phyloP scores from a whole-genome alignment of 148 eudicot genomes.

The Camellia lanceoleosa region DNA sequence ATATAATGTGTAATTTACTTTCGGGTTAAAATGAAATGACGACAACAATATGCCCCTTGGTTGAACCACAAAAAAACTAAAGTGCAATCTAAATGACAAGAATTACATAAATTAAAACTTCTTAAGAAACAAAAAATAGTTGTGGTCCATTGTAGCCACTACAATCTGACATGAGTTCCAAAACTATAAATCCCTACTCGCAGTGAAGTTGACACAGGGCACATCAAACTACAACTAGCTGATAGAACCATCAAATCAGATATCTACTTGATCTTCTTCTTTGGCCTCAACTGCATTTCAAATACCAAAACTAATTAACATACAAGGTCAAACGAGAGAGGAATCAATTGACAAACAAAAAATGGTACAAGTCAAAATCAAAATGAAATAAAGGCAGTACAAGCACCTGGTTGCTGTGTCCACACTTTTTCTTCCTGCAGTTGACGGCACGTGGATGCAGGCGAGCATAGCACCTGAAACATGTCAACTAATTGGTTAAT shows the following conservation, averaged over 20 bases:
- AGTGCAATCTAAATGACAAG: neutral
- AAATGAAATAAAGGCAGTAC: neutral
- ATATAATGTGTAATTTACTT: no score
- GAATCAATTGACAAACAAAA: neutral
- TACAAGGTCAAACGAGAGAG: neutral
- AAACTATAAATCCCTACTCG: neutral
- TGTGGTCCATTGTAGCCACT: neutral
- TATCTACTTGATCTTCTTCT: conserved; percentile 38
- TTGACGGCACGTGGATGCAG: conserved; percentile 51
- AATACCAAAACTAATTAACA: neutral
- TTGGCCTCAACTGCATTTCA: conserved; percentile 42
- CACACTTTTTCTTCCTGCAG: conserved; percentile 61
- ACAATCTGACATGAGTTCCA: neutral
- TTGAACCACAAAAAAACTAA: neutral
- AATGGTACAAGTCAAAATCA: neutral
- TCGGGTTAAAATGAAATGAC: neutral
- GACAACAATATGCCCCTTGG: neutral
- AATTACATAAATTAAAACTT: neutral
- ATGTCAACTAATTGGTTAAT: neutral
- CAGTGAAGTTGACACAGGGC: neutral
- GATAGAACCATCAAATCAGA: neutral
- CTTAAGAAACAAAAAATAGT: neutral
- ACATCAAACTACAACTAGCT: conserved; percentile 1
- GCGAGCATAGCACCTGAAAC: conserved; percentile 53
- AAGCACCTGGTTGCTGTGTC: conserved; percentile 49